Evolutionary conservation across 163 green algal species (phyloP), one percentile per base, ranked within the genome.

Genomic region (Scenedesmus sp.): DNA sequence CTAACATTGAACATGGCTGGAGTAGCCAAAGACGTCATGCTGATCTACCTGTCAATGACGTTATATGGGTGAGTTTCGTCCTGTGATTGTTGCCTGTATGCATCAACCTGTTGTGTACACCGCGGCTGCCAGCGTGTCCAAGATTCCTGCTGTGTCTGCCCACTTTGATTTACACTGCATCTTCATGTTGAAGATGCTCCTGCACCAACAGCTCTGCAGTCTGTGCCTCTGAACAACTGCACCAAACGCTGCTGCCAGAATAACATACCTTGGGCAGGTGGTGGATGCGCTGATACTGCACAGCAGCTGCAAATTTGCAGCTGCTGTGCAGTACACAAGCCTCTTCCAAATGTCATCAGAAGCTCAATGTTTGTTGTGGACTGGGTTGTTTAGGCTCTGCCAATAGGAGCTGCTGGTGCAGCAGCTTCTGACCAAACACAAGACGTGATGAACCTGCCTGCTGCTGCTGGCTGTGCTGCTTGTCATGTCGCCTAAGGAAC

Each of bases 1-100:
- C 94, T 99, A 33, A 99, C 97, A 26, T 97, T 99, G 96, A 99
- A 99, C 95, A 97, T 99, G 37, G 97, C 97, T 37, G 97, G 97
- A 46, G 97, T 99, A 30, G 96, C 98, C 80, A 99, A 99, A 94
- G 97, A 99, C 92, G 98, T 97, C 96, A 93, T 98, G 91, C 94
- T 99, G 43, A 99, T 99, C 70, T 97, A 95, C 91, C 95, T 98
- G 83, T 98, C 95, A 33, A 96, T 94, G 88, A 96, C 91, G 56
- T 78, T 99, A 30, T 98, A 83, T 24, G 59, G 59, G 87, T 91
- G 78, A 24, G 79, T 72, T 9, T 44, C 42, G 22, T 40, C 24
- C 65, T 76, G 65, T 37, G 0, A 40, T 40, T 40, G 30, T 40
- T 37, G 7, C 65, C 30, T 37, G 26, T 12, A 12, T 33, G 1